A percentile compares a stretch with the other conserved stretches of the same genome.
Evolutionary conservation across 1,284 basidiomycete genomes (phyloP).

Genomic region (Omphalotus olearius): DNA sequence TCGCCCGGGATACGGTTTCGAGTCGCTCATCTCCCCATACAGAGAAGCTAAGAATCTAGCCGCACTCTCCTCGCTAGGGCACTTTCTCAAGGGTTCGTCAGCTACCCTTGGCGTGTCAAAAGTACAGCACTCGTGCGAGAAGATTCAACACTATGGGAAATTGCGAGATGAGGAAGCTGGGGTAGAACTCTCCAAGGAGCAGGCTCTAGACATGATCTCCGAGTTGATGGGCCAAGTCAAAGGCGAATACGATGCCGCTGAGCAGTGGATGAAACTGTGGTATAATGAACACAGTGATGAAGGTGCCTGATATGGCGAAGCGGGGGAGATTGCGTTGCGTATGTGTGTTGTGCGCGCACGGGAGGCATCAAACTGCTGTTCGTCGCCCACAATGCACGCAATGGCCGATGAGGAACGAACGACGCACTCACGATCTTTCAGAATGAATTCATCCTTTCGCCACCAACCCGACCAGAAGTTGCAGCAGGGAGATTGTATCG

Average conservation of each 20-base stretch:
- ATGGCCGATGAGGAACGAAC: neutral
- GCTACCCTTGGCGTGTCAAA: constrained; percentile 82
- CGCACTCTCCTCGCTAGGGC: constrained; percentile 74
- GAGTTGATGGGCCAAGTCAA: constrained; percentile 32
- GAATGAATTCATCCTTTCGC: neutral
- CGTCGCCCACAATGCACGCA: no score
- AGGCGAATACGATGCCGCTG: constrained; percentile 34
- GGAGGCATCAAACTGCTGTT: no score
- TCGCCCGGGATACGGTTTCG: constrained; percentile 12
- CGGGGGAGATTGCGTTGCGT: neutral
- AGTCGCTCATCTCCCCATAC: constrained; percentile 17
- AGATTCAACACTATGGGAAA: constrained; percentile 84
- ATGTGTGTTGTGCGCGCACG: no score
- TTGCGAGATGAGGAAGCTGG: constrained; percentile 45
- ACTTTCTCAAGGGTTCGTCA: constrained; percentile 94
- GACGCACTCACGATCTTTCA: neutral
- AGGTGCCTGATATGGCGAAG: constrained; percentile 1
- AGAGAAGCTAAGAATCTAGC: constrained; percentile 58
- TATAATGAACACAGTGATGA: constrained; percentile 18
- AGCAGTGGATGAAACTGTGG: constrained; percentile 37
- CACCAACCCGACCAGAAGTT: no score
- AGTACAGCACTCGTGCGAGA: constrained; percentile 82
- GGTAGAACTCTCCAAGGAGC: constrained; percentile 27
- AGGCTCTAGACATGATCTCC: constrained; percentile 63
- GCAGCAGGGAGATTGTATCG: neutral